These are phyloP conservation scores for Fraxinus paxiana DNA, from an alignment of 305 asterid species.

Conservation along the genomic window DNA sequence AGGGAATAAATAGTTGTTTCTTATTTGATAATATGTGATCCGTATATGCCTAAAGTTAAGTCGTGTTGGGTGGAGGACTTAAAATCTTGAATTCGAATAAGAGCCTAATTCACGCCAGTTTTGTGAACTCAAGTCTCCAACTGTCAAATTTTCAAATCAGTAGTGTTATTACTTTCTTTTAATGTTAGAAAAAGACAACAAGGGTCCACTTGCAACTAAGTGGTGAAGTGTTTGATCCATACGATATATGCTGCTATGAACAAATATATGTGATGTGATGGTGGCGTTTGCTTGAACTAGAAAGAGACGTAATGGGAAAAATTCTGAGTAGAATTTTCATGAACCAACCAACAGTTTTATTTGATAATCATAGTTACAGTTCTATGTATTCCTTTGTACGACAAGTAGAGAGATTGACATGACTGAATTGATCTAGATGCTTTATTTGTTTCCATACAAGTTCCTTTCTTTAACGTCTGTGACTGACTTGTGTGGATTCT, in stretches of 20 bases:
- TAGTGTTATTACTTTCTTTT: background rate
- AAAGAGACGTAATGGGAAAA: constrained; percentile 6
- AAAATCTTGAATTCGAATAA: background rate
- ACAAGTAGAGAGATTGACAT: background rate
- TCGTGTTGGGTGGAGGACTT: background rate
- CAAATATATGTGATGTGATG: background rate
- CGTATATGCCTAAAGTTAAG: background rate
- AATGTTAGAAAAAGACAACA: background rate
- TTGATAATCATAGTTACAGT: background rate
- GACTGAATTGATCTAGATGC: background rate
- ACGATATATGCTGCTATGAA: background rate
- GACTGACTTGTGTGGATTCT: constrained; percentile 24
- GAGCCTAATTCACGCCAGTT: background rate
- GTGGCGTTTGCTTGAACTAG: background rate
- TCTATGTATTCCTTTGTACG: background rate
- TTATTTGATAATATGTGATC: background rate
- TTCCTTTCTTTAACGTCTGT: constrained; percentile 3
- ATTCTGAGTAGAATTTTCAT: background rate
- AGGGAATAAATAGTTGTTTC: background rate
- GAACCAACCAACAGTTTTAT: background rate
- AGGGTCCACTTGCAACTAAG: background rate
- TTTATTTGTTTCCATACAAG: background rate
- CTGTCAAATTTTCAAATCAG: background rate
- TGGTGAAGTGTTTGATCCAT: background rate
- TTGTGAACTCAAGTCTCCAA: background rate